These are phyloP conservation scores for Thermothielavioides terrestris DNA, from an alignment of 495 filamentous ascomycete genomes.

Conservation along the genomic window DNA sequence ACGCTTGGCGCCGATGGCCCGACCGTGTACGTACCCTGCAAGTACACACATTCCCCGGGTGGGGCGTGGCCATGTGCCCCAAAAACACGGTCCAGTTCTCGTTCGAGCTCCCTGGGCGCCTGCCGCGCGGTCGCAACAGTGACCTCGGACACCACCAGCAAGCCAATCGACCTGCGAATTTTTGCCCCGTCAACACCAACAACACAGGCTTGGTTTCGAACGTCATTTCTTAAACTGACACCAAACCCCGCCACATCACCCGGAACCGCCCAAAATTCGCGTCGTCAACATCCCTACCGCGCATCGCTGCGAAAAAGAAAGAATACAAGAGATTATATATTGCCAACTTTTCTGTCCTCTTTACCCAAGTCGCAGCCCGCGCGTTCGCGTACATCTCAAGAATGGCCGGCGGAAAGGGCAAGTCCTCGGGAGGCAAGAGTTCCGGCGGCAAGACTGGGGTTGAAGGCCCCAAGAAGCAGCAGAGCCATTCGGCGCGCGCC, in stretches of 20 bases:
- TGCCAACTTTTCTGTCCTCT: not conserved
- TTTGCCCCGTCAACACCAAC: slow-evolving; percentile 31
- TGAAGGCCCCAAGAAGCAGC: slow-evolving; percentile 75
- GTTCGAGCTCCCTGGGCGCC: no score
- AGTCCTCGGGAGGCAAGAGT: slow-evolving; percentile 83
- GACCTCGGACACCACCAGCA: slow-evolving; percentile 20
- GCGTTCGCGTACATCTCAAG: slow-evolving; percentile 23
- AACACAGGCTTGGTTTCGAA: slow-evolving; percentile 14
- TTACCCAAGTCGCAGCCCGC: slow-evolving; percentile 19
- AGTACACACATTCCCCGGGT: no score
- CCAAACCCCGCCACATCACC: slow-evolving; percentile 12
- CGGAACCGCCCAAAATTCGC: slow-evolving; percentile 7
- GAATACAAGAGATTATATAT: no score
- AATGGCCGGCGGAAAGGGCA: slow-evolving; percentile 82
- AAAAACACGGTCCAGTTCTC: no score
- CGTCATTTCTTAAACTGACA: slow-evolving; percentile 13
- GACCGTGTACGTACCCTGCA: no score
- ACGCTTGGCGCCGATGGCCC: slow-evolving; percentile 6
- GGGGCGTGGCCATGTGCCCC: no score
- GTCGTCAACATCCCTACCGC: slow-evolving; percentile 11
- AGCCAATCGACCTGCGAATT: slow-evolving; percentile 21
- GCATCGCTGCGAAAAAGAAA: slow-evolving; percentile 7
- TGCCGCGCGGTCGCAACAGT: slow-evolving; percentile 22
- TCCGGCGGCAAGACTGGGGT: slow-evolving; percentile 73
- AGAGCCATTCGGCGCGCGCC: slow-evolving; percentile 96